Evolutionary conservation across 2,329 filamentous ascomycete species (phyloP).

Genomic region (Emmonsiellopsis sp.): DNA sequence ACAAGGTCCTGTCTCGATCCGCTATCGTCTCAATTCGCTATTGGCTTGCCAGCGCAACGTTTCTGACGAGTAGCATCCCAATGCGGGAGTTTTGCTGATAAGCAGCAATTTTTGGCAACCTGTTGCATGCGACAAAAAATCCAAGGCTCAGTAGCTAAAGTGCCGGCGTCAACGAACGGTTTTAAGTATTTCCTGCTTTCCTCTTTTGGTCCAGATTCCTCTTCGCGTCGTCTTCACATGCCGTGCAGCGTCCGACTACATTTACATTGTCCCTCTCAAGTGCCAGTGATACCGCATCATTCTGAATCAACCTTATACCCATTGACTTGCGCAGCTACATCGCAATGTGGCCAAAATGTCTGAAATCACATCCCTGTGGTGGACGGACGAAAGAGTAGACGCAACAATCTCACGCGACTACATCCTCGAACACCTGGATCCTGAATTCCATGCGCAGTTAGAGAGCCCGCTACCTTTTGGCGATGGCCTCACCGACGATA

Average conservation of each 20-base stretch:
- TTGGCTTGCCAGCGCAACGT: background rate
- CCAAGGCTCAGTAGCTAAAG: too few relatives aligned
- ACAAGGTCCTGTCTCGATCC: too few relatives aligned
- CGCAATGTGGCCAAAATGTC: slow-evolving; percentile 18
- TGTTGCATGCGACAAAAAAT: background rate
- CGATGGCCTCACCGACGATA: slow-evolving; percentile 38
- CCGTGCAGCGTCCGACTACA: too few relatives aligned
- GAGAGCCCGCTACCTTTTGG: slow-evolving; percentile 32
- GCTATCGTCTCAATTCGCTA: background rate
- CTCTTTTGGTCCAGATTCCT: too few relatives aligned
- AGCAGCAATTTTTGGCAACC: background rate
- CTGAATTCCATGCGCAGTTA: slow-evolving; percentile 22
- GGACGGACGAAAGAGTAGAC: slow-evolving; percentile 38
- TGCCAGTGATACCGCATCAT: too few relatives aligned
- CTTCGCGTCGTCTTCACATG: too few relatives aligned
- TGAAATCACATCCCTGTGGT: slow-evolving; percentile 30
- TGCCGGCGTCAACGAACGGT: too few relatives aligned
- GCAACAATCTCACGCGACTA: slow-evolving; percentile 34
- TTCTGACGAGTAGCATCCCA: background rate
- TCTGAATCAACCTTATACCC: too few relatives aligned
- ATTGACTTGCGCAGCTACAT: slow-evolving; percentile 12
- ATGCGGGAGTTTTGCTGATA: background rate
- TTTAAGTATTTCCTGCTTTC: too few relatives aligned
- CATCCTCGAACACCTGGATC: slow-evolving; percentile 26
- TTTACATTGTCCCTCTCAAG: too few relatives aligned